Evolutionary conservation across 257 asterid species (phyloP).

Genomic region (Thymus quinquecostatus): DNA sequence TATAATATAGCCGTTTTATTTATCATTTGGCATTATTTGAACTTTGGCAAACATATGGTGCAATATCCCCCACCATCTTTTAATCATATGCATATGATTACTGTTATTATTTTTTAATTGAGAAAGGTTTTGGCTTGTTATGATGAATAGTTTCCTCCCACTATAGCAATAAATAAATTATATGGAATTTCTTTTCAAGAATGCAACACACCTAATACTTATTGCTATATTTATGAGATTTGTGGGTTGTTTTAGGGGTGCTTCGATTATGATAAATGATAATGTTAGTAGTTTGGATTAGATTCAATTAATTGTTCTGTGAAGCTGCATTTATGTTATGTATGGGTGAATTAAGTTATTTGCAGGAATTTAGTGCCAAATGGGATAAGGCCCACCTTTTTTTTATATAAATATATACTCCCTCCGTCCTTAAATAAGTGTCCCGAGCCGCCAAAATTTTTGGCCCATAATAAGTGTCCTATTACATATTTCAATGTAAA

Average conservation of each 20-base stretch:
- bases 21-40: background rate
- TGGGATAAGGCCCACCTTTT: constrained; percentile 37
- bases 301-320: background rate
- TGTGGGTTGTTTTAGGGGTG: too few species aligned
- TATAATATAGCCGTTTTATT: background rate
- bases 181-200: background rate
- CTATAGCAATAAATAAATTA: background rate
- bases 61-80: background rate
- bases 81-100: too few species aligned
- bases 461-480: too few species aligned
- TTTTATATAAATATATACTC: constrained; percentile 4
- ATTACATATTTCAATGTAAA: too few species aligned
- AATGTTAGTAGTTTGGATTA: background rate
- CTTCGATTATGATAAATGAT: too few species aligned
- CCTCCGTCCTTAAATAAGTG: background rate
- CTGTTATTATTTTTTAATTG: too few species aligned
- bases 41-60: background rate
- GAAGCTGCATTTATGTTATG: background rate
- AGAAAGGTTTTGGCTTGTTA: background rate
- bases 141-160: background rate
- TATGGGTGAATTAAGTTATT: background rate
- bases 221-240: background rate
- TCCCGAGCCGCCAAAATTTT: too few species aligned
- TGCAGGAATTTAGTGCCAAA: constrained; percentile 26
- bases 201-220: background rate